A percentile compares a stretch with the other conserved stretches of the same genome.
Evolutionary conservation across 2,329 filamentous ascomycete genomes (phyloP).

Genomic region (Elsinoe arachidis): DNA sequence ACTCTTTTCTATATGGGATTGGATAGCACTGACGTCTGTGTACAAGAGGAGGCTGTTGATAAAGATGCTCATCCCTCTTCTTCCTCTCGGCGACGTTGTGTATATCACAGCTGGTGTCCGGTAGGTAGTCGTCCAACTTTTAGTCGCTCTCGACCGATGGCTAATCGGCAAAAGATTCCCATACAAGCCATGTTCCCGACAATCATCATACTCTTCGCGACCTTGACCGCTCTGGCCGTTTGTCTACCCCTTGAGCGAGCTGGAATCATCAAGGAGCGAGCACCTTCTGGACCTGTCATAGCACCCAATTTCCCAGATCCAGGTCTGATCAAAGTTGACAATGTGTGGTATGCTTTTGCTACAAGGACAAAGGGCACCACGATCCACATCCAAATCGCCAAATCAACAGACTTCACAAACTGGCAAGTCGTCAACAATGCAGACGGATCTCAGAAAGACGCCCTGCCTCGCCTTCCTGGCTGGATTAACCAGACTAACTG

Average conservation of each 20-base stretch:
- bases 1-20: neutral
- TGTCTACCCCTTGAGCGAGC: neutral
- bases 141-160: neutral
- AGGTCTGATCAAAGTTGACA: conserved; percentile 41
- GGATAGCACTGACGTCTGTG: neutral
- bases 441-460: conserved; percentile 36
- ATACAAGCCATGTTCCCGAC: conserved; percentile 2
- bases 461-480: conserved; percentile 42
- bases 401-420: conserved; percentile 39
- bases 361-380: conserved; percentile 35
- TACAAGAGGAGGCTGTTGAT: conserved; percentile 1
- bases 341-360: conserved; percentile 50
- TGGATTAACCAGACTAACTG: conserved; percentile 45
- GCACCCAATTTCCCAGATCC: conserved; percentile 35
- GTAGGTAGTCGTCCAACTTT: neutral
- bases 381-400: conserved; percentile 46
- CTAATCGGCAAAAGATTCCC: neutral
- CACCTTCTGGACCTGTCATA: conserved; percentile 14
- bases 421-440: conserved; percentile 40
- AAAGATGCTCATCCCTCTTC: neutral
- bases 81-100: neutral
- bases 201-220: conserved; percentile 1
- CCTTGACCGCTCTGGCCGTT: conserved; percentile 4
- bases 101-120: neutral
- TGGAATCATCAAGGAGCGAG: conserved; percentile 5